Base-by-base conservation (phyloP, 495 filamentous ascomycete genomes). In the Trichodelitschia bisporula region DNA sequence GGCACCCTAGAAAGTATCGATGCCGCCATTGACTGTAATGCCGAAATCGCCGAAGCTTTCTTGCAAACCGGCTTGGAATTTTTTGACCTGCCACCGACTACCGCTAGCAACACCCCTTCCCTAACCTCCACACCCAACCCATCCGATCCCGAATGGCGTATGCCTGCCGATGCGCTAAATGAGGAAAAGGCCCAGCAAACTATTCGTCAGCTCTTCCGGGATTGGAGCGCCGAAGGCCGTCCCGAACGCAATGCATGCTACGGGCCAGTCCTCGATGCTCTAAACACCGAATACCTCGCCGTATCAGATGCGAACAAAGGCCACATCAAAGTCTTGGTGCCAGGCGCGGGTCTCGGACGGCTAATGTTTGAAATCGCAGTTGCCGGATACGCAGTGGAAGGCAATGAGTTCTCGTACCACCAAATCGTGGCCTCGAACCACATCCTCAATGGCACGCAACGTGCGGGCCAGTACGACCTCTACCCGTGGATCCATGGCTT, bases 321-420 rank as follows among this genome's bases (percentile, higher is more conserved):
- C 36, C 42, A 30, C 1, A 51, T 79, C 24, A 72, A 57, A 26
- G 64, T 97, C 6, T 57, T 97, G 4, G 69, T 95, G 15, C 80
- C 89, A 2, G 86, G 89, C 3, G 84, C 83, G 3, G 86, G 86
- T 1, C 54, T 97, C 17, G 82, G 79, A 9, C 66, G 86, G 3
- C 52, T 93, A 5, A 76, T 90, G 3, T 79, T 84, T 40, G 86
- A 97, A 9, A 54, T 93, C 28, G 78, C 70, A 41, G 51, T 51
- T n/a, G 58, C 55, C 3, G 86, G 86, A 10, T 91, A 66, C 50
- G 46, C 58, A 0, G 61, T 66, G 1, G 79, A 95, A 46, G 86
- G 89, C 9, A 97, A 95, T 38, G 86, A 97, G 54, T 82, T 95
- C 37, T 89, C 78, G 11, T 92, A 84, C 40, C 86, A 95, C 47